phyloP scores from a whole-genome alignment of 1,139 yeast genomes.

The Debaryomyces sp. region DNA sequence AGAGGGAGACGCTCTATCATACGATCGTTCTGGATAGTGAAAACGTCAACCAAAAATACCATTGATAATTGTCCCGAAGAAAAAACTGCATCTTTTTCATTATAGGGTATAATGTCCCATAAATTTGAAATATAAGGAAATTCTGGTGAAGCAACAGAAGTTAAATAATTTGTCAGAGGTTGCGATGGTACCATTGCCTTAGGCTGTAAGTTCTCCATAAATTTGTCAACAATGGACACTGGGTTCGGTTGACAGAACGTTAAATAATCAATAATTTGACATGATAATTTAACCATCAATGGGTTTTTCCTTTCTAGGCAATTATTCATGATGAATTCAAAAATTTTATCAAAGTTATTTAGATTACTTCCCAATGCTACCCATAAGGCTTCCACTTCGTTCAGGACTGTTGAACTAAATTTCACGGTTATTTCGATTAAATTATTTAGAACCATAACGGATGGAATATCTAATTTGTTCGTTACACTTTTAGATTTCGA shows the following conservation, averaged over 20 bases:
- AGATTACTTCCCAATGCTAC: slow-evolving; percentile 78
- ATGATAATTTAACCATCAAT: slow-evolving; percentile 71
- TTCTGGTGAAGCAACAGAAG: slow-evolving; percentile 11
- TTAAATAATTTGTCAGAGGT: slow-evolving; percentile 16
- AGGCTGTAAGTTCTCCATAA: slow-evolving; percentile 75
- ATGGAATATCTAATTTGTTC: slow-evolving; percentile 43
- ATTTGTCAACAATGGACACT: slow-evolving; percentile 58
- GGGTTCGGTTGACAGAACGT: slow-evolving; percentile 63
- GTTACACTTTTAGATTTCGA: slow-evolving; percentile 8
- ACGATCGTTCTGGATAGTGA: slow-evolving; percentile 61
- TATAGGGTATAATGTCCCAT: slow-evolving; percentile 55
- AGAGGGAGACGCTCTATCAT: slow-evolving; percentile 64
- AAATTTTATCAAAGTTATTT: slow-evolving; percentile 68
- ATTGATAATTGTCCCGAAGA: slow-evolving; percentile 87
- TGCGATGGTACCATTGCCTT: slow-evolving; percentile 83
- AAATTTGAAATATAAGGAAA: slow-evolving; percentile 80
- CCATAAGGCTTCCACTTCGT: slow-evolving; percentile 95
- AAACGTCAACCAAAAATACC: slow-evolving; percentile 79
- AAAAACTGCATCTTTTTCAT: slow-evolving; percentile 74
- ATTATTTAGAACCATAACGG: slow-evolving; percentile 80
- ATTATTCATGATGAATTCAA: slow-evolving; percentile 68
- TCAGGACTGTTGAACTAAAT: slow-evolving; percentile 71
- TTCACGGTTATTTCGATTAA: slow-evolving; percentile 82
- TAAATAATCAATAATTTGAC: slow-evolving; percentile 80
- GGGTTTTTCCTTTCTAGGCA: slow-evolving; percentile 76